Evolutionary conservation across 345 rosid species (phyloP), one percentile per base, ranked within the genome.

Genomic region (Carallia brachiata): DNA sequence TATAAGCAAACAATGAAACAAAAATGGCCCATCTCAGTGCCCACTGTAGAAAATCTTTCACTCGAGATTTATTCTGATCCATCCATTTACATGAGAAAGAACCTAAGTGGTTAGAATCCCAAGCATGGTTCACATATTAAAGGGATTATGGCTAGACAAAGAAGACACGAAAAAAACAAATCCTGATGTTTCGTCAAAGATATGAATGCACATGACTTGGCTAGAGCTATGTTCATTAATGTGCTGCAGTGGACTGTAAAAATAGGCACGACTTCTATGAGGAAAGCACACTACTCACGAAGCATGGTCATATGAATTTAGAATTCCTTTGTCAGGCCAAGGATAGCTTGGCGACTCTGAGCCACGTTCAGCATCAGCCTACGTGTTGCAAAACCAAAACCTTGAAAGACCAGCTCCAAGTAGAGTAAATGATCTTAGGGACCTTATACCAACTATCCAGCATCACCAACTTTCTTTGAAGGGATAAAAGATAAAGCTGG

Each of bases 271-370:
- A 23, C 13, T 56, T 19, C 16, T 9, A 5, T 3, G 1, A 13
- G 6, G 31, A 56, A 56, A 9, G 2, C 13, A 56, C 6, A 36
- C 60, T 23, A 90, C 98, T 89, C 79, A 96, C 96, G 98, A 96
- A 52, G 98, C 91, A 84, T 89, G 96, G 76, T 92, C 98, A 65
- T 96, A 96, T 54, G 99, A 96, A 78, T 97, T 90, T 31, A 96
- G 93, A 72, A 96, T 96, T 78, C 99, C 99, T 67, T 81, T 48
- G 73, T 96, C 98, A 82, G 99, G 99, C 99, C 97, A 96, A 66
- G 98, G 99, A 82, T 96, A 96, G 73, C 64, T 83, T 48, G 97
- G 88, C 76, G 80, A 84, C 52, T 70, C 95, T 79, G 92, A 73
- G 31, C 99, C 99, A 36, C 89, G 98, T 67, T 96, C 98, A 19